Conservation (phyloP, 257 asterid species). For the Schizonepeta tenuifolia region DNA sequence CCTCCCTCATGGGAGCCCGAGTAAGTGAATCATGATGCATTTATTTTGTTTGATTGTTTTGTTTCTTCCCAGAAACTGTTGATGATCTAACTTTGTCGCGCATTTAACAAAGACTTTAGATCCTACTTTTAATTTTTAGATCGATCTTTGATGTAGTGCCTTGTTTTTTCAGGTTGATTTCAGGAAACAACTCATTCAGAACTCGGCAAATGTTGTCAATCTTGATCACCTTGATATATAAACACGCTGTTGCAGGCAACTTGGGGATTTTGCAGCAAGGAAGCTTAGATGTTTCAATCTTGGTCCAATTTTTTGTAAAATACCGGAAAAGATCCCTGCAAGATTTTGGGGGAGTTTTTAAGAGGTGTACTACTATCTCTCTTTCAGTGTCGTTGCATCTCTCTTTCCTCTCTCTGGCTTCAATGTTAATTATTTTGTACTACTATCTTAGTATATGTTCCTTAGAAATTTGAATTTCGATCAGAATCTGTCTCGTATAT, state of each 20-base stretch:
- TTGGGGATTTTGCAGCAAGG: constrained; percentile 16
- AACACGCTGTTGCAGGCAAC: constrained; percentile 6
- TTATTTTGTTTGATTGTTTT: background rate
- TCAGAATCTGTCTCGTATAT: background rate
- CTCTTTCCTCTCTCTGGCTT: background rate
- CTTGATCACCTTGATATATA: constrained; percentile 79
- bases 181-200: constrained; percentile 77
- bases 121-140: background rate
- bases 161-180: constrained; percentile 68
- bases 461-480: background rate
- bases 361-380: background rate
- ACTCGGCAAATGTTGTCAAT: constrained; percentile 57
- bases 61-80: background rate
- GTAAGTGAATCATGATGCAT: constrained; percentile 44
- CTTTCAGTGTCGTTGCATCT: background rate
- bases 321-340: background rate
- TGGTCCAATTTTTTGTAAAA: background rate
- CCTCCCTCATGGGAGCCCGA: constrained; percentile 96
- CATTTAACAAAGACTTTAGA: background rate
- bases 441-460: constrained; percentile 17
- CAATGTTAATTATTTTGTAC: background rate
- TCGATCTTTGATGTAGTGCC: constrained; percentile 18
- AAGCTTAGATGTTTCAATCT: background rate
- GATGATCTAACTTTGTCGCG: background rate
- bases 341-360: background rate